Base-by-base conservation (phyloP, 306 rosid species). In the Senna tora region DNA sequence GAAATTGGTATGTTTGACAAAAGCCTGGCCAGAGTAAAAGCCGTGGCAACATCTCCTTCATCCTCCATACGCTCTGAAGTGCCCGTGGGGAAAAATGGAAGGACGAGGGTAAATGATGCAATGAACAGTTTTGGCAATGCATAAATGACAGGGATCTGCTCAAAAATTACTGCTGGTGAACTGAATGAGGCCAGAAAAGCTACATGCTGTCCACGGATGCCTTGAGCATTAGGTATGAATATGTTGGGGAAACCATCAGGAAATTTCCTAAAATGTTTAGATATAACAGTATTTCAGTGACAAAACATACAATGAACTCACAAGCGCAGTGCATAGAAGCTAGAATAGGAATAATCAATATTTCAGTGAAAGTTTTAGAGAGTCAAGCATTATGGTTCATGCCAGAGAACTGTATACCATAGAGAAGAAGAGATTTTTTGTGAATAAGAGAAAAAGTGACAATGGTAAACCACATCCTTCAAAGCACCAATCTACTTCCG, bases 41-140 rank as follows among this genome's bases (percentile, higher is more conserved):
- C 99, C 0, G 99, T 94, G 56, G 99, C 99, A 13, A 94, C 84
- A 84, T 94, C 99, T 62, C 99, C 99, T 85, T 94, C 99, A 47
- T 94, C 99, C 84, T 94, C 99, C 99, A 94, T 94, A 3, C 99
- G 89, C 70, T 94, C 97, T 1, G 91, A 89, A 47, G 99, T 91
- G 57, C 99, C 97, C 0, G 99, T 94, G 2, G 99, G 97, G 69
- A 94, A 94, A 73, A 94, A 94, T 0, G 99, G 99, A 75, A 91
- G 97, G 72, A 94, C 99, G 42, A 94, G 92, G 25, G 97, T 83
- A 76, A 94, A 94, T 6, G 99, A 94, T 25, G 97, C 71, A 54
- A 94, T 53, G 75, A 94, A 94, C 83, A 94, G 64, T 65, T 94
- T 94, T 22, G 99, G 99, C 85, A 94, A 78, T 4, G 97, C 97